Evolutionary conservation across 345 rosid species (phyloP).

Genomic region (Linum tenue): DNA sequence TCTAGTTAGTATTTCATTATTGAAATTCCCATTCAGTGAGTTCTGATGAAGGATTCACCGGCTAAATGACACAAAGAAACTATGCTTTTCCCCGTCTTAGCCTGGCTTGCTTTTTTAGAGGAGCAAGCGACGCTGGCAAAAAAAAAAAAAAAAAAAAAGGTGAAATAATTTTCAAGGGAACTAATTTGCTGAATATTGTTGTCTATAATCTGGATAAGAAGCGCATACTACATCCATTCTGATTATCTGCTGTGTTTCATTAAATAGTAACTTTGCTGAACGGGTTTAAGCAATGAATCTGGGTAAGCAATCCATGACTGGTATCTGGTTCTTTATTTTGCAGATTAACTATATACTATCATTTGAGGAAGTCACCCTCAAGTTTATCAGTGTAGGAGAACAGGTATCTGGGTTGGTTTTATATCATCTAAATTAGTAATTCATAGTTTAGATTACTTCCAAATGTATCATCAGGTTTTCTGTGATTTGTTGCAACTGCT

Average conservation of each 20-base stretch:
- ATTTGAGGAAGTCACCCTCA: constrained; percentile 93
- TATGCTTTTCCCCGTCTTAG: neutral
- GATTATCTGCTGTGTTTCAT: neutral
- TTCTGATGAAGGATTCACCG: neutral
- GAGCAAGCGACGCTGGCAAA: neutral
- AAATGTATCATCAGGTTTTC: neutral
- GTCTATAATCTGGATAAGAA: neutral
- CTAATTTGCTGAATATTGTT: too few relatives aligned
- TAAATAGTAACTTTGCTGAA: neutral
- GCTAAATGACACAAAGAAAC: neutral
- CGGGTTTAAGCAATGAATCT: neutral
- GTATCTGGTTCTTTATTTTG: constrained; percentile 16
- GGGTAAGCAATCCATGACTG: neutral
- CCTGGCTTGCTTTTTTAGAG: neutral
- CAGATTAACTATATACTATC: constrained; percentile 81
- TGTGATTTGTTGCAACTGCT: neutral
- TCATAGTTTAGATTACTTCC: neutral
- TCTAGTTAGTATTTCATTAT: neutral
- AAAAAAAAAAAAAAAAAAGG: too few relatives aligned
- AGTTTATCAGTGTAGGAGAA: constrained; percentile 75
- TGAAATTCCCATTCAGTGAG: neutral
- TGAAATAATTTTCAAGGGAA: too few relatives aligned
- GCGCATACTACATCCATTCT: neutral
- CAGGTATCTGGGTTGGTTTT: constrained; percentile 41
- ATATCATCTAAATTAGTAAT: neutral